phyloP scores from a whole-genome alignment of 2,329 filamentous ascomycete genomes.

The Remersonia thermophila region DNA sequence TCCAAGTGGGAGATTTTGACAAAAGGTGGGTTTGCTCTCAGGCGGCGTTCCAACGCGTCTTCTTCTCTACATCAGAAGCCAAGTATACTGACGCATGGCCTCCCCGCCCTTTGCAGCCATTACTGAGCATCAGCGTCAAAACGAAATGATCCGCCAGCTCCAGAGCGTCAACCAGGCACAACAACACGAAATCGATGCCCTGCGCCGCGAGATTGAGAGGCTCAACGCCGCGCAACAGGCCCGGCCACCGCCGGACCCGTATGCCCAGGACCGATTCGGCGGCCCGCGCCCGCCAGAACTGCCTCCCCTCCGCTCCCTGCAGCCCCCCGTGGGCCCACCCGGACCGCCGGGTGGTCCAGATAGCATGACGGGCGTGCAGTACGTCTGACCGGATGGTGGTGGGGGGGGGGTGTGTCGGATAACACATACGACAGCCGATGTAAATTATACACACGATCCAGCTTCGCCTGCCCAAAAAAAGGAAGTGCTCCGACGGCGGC shows the following conservation, averaged over 20 bases:
- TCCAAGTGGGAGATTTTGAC: constrained; percentile 85
- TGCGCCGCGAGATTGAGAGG: constrained; percentile 32
- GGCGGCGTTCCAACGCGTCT: too few relatives aligned
- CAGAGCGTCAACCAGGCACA: constrained; percentile 32
- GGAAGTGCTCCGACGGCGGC: too few relatives aligned
- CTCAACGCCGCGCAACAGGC: constrained; percentile 5
- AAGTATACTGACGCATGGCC: too few relatives aligned
- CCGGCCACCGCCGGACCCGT: constrained; percentile 2
- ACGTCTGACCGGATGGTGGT: constrained; percentile 26
- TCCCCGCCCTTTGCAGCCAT: constrained; percentile 34
- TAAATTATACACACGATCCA: too few relatives aligned
- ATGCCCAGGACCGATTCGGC: constrained; percentile 18
- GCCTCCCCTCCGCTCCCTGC: constrained; percentile 44
- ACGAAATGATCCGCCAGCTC: constrained; percentile 35
- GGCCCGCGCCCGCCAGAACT: constrained; percentile 29
- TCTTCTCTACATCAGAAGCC: too few relatives aligned
- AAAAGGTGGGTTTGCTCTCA: constrained; percentile 47
- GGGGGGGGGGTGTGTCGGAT: too few relatives aligned
- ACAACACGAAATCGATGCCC: constrained; percentile 15
- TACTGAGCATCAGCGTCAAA: constrained; percentile 45
- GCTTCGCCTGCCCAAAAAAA: too few relatives aligned
- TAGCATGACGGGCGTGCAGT: constrained; percentile 55
- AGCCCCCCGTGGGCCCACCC: constrained; percentile 25
- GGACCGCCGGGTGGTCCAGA: constrained; percentile 31
- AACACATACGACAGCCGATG: too few relatives aligned